Base-by-base conservation (phyloP, 805 yeast species). In the Sugiyamaella lignohabitans region DNA sequence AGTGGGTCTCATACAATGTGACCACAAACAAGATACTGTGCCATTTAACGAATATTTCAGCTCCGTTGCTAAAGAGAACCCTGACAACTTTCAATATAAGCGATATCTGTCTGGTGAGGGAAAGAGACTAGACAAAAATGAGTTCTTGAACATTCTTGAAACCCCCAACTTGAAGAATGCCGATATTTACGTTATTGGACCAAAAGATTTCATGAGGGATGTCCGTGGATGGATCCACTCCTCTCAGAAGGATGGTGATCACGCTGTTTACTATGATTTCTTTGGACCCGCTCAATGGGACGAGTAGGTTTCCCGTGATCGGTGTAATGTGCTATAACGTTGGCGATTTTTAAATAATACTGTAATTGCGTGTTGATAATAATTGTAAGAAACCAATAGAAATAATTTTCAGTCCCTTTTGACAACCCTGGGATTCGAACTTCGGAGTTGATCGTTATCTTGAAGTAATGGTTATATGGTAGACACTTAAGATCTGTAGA, bases 1-100 rank as follows among this genome's bases (percentile, higher is more conserved):
- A 3, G 70, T 70, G n/a, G 55, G 50, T 5, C 55, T 72, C 40
- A 54, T 61, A 38, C 64, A 69, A 53, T 69, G 74, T 17, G 67
- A 66, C 48, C 56, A 53, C 42, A 45, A 53, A 4, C 23, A 38
- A 10, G 46, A 45, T 19, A 45, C 52, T 36, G 47, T 43, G 27
- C 54, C 54, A 38, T 51, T 38, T 27, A 55, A 40, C 35, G 50
- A 45, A 11, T 45, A 38, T 17, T 36, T 59, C 18, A 35, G 38
- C 22, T 36, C 30, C n/a, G 46, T 50, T 18, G 30, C 45, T 6
- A 22, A 37, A 11, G 37, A 43, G 16, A 16, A 55, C 47, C 11
- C 8, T 27, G 43, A 52, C 24, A 37, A 38, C 19, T 22, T 51
- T 30, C 34, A 47, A 14, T 18, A 23, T 27, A 38, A 45, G 49